Conservation (phyloP, 306 rosid species). For the Acmispon strigosus region DNA sequence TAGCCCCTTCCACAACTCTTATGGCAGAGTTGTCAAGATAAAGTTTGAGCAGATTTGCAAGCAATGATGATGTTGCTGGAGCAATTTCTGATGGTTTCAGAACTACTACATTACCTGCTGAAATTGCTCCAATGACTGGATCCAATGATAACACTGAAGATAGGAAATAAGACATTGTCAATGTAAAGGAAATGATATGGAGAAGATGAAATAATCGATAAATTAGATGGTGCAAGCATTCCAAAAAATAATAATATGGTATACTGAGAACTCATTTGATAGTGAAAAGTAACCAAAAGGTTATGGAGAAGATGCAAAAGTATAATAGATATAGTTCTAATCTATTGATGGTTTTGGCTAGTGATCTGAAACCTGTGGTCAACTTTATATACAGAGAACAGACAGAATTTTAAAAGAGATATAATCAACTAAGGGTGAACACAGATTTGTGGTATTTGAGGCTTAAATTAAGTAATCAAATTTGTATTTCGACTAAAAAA, state of each 20-base stretch:
- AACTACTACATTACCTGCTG: constrained; percentile 71
- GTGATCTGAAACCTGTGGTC: too few species aligned
- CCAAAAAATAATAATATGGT: background rate
- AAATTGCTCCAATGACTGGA: constrained; percentile 82
- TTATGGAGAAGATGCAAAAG: constrained; percentile 1
- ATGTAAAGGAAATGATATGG: background rate
- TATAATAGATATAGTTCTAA: background rate
- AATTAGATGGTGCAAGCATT: background rate
- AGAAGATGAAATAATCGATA: background rate
- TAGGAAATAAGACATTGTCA: background rate
- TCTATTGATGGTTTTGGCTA: background rate
- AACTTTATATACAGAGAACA: background rate
- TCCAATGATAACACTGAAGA: constrained; percentile 68
- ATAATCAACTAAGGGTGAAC: background rate
- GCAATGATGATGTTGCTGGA: constrained; percentile 62
- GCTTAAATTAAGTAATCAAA: background rate
- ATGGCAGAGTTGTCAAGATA: constrained; percentile 61
- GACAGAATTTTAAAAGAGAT: background rate
- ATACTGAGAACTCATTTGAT: background rate
- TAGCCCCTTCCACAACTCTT: constrained; percentile 75
- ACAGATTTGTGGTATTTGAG: background rate
- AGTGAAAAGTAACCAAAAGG: background rate
- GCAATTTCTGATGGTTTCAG: constrained; percentile 80
- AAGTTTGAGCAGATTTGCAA: constrained; percentile 33
- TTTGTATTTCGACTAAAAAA: background rate